Base-by-base conservation (phyloP, 495 filamentous ascomycete genomes). In the Entonaema liquescens region DNA sequence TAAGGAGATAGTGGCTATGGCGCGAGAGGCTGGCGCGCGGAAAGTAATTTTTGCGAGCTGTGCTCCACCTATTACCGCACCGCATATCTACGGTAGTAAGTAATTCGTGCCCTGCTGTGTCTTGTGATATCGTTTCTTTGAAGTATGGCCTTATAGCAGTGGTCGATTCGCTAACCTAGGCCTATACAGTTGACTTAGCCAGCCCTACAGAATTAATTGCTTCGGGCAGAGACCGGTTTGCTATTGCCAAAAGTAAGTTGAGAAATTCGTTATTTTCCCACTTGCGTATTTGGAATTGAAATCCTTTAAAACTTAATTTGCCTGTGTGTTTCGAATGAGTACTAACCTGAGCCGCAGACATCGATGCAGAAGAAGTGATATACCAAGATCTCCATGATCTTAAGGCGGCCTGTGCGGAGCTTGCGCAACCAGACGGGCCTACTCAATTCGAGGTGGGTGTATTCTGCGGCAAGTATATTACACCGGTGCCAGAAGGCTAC, bases 31-130 rank as follows among this genome's bases (percentile, higher is more conserved):
- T 44, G 93, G 93, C 54, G 95, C 96, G 5, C 90, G 89, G 74
- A 94, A 94, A 80, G 93, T 99, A 54, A 93, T 92, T 77, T 93
- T 99, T 78, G 92, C 92, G 23, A 92, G 89, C 68, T 96, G 94
- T 78, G 89, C 93, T 31, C 95, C 95, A 0, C 92, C 91, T 12
- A 93, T 98, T 78, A 93, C 89, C 28, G 80, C 85, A 42, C 85
- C 83, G 5, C 84, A 87, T 62, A 84, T 86, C 57, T 47, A 47
- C 42, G 42, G 42, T 1, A 47, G 70, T 73, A 69, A 73, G 70
- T 73, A 8, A 40, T n/a, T n/a, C 12, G 0, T 49, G 11, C 31
- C 19, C 8, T 19, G 19, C 23, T 23, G 17, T 23, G 9, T 7
- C 17, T 47, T 47, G 3, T 17, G 17, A 44, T 1, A 44, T 21